Conservation (phyloP, 306 rosid genomes). For the Arachis stenosperma region DNA sequence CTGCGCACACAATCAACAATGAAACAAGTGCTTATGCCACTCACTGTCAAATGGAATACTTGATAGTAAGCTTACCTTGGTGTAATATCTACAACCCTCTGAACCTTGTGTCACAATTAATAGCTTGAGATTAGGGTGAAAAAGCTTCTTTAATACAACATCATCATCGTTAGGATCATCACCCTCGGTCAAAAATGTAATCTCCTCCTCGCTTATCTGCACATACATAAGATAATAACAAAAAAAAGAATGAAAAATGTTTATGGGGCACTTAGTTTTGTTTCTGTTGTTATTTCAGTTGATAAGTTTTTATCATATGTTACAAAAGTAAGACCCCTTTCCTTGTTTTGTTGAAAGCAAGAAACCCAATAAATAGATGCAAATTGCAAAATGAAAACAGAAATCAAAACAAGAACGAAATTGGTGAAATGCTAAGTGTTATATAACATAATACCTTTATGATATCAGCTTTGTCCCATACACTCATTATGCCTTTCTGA, state of each 20-base stretch:
- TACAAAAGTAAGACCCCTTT: no score
- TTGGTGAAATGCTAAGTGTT: background rate
- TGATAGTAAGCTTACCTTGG: conserved; percentile 52
- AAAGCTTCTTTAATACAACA: conserved; percentile 69
- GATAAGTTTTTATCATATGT: no score
- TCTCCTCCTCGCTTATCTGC: conserved; percentile 86
- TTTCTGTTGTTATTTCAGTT: no score
- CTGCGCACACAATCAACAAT: conserved; percentile 44
- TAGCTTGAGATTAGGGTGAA: conserved; percentile 72
- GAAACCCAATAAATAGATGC: no score
- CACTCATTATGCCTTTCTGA: conserved; percentile 70
- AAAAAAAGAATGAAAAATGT: background rate
- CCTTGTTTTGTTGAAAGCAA: no score
- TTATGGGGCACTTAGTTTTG: no score
- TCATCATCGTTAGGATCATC: conserved; percentile 76
- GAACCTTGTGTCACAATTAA: conserved; percentile 82
- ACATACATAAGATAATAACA: conserved; percentile 23
- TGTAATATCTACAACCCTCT: conserved; percentile 84
- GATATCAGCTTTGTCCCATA: conserved; percentile 87
- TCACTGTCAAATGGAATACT: conserved; percentile 22
- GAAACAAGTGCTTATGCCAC: background rate
- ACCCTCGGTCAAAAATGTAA: conserved; percentile 68
- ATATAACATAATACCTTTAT: conserved; percentile 61
- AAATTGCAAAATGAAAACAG: background rate
- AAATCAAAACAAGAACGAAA: conserved; percentile 3